Percentiles rank a stretch among this genome's conserved stretches.
These are phyloP conservation scores for Talinum fruticosum DNA, from an alignment of 148 eudicot genomes.

Conservation along the genomic window DNA sequence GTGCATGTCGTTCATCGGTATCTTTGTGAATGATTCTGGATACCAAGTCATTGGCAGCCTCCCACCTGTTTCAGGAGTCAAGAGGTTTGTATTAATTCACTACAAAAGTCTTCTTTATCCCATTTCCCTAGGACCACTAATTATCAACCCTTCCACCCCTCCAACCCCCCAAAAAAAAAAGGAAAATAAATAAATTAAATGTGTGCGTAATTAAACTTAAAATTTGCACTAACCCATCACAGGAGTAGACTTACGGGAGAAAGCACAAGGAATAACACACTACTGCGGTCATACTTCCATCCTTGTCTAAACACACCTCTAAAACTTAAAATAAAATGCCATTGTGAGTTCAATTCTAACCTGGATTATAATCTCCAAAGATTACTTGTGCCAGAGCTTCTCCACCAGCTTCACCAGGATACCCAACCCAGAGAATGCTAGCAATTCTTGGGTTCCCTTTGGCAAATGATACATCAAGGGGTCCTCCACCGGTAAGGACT, in stretches of 20 bases:
- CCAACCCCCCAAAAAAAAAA: too few species aligned
- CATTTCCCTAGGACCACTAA: not conserved
- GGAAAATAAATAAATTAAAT: too few species aligned
- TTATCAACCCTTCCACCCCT: not conserved
- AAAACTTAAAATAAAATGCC: not conserved
- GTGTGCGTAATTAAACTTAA: too few species aligned
- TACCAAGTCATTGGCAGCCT: slow-evolving; percentile 93
- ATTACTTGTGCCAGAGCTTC: slow-evolving; percentile 72
- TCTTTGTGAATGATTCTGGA: slow-evolving; percentile 75
- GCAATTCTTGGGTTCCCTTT: slow-evolving; percentile 54
- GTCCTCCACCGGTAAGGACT: slow-evolving; percentile 95
- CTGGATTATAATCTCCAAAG: slow-evolving; percentile 91
- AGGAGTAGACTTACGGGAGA: too few species aligned
- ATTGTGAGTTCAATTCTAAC: slow-evolving; percentile 30
- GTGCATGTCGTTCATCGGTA: slow-evolving; percentile 89
- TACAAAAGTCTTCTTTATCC: not conserved
- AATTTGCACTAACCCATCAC: too few species aligned
- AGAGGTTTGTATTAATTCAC: not conserved
- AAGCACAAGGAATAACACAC: too few species aligned
- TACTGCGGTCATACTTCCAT: not conserved
- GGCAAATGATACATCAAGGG: slow-evolving; percentile 80
- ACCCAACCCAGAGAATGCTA: slow-evolving; percentile 90
- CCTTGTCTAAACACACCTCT: not conserved
- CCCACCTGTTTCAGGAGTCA: slow-evolving; percentile 58
- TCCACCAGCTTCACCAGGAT: slow-evolving; percentile 96